phyloP scores from a whole-genome alignment of 2,329 filamentous ascomycete genomes.

The Ceratocystiopsis minuta region DNA sequence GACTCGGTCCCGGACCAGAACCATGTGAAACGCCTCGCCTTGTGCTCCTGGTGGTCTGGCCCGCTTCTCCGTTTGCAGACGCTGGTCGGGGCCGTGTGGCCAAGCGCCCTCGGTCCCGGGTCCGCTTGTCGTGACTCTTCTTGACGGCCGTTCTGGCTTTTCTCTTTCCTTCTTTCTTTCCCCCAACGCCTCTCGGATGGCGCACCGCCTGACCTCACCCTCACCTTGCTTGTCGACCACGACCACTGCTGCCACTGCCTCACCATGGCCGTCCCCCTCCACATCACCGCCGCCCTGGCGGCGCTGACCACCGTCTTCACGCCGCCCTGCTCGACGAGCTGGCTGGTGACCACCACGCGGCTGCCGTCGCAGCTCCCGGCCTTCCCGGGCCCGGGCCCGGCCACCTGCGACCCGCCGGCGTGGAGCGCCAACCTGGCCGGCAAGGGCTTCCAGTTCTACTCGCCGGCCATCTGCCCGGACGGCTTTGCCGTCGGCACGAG shows the following conservation, averaged over 20 bases:
- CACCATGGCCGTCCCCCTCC: background rate
- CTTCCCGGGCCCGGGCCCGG: conserved; percentile 13
- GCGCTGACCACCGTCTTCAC: conserved; percentile 23
- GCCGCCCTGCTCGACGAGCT: conserved; percentile 20
- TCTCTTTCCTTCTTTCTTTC: background rate
- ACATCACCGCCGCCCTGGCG: conserved; percentile 16
- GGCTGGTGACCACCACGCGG: conserved; percentile 22
- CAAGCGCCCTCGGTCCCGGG: too few relatives aligned
- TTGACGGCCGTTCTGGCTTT: background rate
- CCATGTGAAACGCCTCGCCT: too few relatives aligned
- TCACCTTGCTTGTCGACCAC: background rate
- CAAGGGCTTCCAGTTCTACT: conserved; percentile 21
- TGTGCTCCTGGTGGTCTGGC: too few relatives aligned
- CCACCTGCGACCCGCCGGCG: conserved; percentile 15
- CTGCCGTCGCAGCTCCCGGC: conserved; percentile 22
- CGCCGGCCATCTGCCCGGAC: conserved; percentile 22
- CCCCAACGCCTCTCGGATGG: background rate
- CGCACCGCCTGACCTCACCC: background rate
- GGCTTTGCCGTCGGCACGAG: conserved; percentile 18
- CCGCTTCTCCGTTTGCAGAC: too few relatives aligned
- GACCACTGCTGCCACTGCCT: too few relatives aligned
- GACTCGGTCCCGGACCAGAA: too few relatives aligned
- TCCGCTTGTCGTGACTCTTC: background rate
- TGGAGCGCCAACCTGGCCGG: conserved; percentile 18
- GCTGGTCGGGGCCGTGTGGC: too few relatives aligned